Base-by-base conservation (phyloP, 73 alveolate genomes). In the Tetrahymena borealis region DNA sequence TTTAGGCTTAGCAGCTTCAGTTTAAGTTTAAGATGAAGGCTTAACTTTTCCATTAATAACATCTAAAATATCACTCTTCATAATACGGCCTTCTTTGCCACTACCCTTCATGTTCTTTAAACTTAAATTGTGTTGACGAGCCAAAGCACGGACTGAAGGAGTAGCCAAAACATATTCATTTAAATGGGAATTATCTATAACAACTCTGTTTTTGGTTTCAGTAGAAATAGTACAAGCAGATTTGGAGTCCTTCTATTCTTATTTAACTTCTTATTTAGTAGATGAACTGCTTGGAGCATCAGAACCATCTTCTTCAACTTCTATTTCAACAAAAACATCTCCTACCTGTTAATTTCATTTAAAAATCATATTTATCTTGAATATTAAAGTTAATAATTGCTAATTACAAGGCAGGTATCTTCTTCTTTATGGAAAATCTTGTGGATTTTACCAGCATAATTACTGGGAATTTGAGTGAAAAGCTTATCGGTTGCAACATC, bases 91-190 rank as follows among this genome's bases (percentile, higher is more conserved):
- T 90, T 95, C 96, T 77, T 90, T 78, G 11, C 99, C 99, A 90
- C 97, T 91, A 31, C 98, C 98, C 43, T 78, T 33, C 33, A 97
- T 90, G 40, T 91, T 78, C 13, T 78, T 40, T 32, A 97, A 41
- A 94, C 96, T 96, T 12, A 97, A 60, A 38, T 96, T 96, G 39
- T 96, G 94, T 92, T 92, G 43, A 42, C 95, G 96, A 7, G 99
- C 99, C 4, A 94, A 39, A 37, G 92, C 38, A 60, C 99, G 90
- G n/a, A 96, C 97, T 18, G 98, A 97, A 31, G 98, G 99, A n/a
- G 98, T 96, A 10, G 99, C 96, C 36, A 97, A 95, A 11, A 94
- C 95, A 91, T 95, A 94, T 28, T 90, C 91, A 6, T 90, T 28
- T 24, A 12, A 18, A 12, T 38, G 16, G n/a, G 91, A 31, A 90